These are phyloP conservation scores for Dinochytrium kinnereticum DNA, from an alignment of 371 early-diverging fungal species.

Conservation along the genomic window DNA sequence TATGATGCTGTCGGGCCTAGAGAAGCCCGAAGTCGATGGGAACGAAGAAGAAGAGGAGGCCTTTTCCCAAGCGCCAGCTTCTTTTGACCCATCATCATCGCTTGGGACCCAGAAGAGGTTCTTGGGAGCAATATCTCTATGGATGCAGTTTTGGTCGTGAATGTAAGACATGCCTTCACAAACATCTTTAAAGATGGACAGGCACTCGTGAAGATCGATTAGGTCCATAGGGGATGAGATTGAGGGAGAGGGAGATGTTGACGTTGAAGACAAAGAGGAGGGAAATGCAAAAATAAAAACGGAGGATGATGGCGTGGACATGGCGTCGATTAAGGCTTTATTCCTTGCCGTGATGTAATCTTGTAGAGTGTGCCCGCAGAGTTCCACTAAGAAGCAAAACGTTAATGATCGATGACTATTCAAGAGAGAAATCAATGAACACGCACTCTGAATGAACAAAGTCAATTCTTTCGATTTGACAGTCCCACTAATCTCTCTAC, in stretches of 20 bases:
- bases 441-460: constrained; percentile 51
- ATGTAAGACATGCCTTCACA: constrained; percentile 44
- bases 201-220: constrained; percentile 2
- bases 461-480: constrained; percentile 33
- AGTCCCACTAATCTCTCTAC: not conserved
- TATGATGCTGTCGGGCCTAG: not conserved
- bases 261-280: not conserved
- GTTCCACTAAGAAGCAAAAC: constrained; percentile 41
- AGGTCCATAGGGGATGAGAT: constrained; percentile 8
- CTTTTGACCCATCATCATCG: not conserved
- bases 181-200: constrained; percentile 38
- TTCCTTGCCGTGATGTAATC: constrained; percentile 41
- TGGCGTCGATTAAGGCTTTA: constrained; percentile 20
- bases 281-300: not conserved
- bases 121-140: constrained; percentile 52
- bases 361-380: constrained; percentile 48
- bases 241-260: not conserved
- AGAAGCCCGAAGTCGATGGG: not conserved
- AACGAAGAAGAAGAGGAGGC: constrained; percentile 1
- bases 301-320: not conserved
- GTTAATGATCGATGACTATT: not conserved
- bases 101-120: constrained; percentile 52
- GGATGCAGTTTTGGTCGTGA: constrained; percentile 46
- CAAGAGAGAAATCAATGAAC: not conserved
- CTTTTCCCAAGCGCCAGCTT: not conserved